Base-by-base conservation (phyloP, 805 yeast species). In the Candida insectalens region DNA sequence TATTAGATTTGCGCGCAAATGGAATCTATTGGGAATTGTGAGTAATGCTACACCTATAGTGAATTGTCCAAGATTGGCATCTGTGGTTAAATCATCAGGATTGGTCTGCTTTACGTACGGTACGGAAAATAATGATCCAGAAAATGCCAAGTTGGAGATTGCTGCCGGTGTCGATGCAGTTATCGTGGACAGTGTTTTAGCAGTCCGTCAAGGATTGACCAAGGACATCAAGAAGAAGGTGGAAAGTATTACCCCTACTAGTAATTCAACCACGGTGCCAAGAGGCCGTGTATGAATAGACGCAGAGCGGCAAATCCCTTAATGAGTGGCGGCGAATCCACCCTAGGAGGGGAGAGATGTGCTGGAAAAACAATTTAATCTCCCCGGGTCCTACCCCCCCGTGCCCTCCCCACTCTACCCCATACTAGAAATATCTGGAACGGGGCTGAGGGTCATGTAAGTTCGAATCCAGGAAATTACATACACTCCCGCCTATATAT, bases 101-200 rank as follows among this genome's bases (percentile, higher is more conserved):
- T 67, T 89, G 42, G 96, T 88, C 9, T 88, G 96, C 57, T 89
- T 89, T 36, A 83, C 96, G 0, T 89, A 89, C 47, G 97, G 97
- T 19, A 68, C 71, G 1, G 67, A 71, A 51, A 89, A 89, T 55
- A 89, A 89, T 48, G 76, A 74, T 23, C 95, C 96, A 0, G 85
- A 74, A 37, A 76, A 77, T 40, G 87, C 94, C 19, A 77, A 75
- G 44, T 62, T 82, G 37, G 96, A 89, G 57, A 79, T 89, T 79
- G 76, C 74, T 42, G 88, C 94, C 3, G 97, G 97, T 6, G 95
- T 89, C 9, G 97, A 89, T 64, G 98, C 98, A 0, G 96, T 89
- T n/a, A 89, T 89, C 59, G 96, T 84, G 3, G 97, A 89, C 57
- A 78, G 84, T 36, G 97, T 89, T 2, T 65, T 88, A 49, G 96